phyloP scores from a whole-genome alignment of 495 filamentous ascomycete genomes.

The Penicillium bialowiezense region DNA sequence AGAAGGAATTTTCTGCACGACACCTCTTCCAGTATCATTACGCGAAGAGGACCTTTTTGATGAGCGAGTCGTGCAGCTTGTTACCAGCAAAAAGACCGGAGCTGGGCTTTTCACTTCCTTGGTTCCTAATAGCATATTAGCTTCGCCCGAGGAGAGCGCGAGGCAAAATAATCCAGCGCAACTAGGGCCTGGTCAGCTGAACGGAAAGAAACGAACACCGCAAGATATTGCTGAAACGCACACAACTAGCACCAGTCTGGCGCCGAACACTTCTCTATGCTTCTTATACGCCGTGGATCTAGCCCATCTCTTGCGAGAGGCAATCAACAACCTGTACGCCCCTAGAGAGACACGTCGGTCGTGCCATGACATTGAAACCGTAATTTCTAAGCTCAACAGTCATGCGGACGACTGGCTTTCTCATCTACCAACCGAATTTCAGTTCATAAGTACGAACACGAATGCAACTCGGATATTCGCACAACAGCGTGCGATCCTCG shows the following conservation, averaged over 20 bases:
- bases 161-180: too few species aligned
- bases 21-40: slow-evolving; percentile 50
- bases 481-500: slow-evolving; percentile 31
- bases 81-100: slow-evolving; percentile 27
- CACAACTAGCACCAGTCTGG: too few species aligned
- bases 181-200: too few species aligned
- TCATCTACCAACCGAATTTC: slow-evolving; percentile 29
- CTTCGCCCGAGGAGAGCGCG: too few species aligned
- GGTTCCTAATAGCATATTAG: not conserved
- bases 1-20: slow-evolving; percentile 50
- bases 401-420: slow-evolving; percentile 24
- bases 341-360: slow-evolving; percentile 17
- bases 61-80: slow-evolving; percentile 25
- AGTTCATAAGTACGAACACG: slow-evolving; percentile 6
- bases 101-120: slow-evolving; percentile 9
- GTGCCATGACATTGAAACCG: slow-evolving; percentile 22
- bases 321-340: slow-evolving; percentile 22
- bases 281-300: slow-evolving; percentile 27
- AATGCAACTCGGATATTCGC: slow-evolving; percentile 33
- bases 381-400: slow-evolving; percentile 17
- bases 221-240: too few species aligned
- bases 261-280: slow-evolving; percentile 21
- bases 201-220: too few species aligned
- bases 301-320: slow-evolving; percentile 18
- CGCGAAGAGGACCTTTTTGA: slow-evolving; percentile 47